These are phyloP conservation scores for Ensete glaucum DNA, from an alignment of 176 grass and related monocot genomes.

Conservation along the genomic window DNA sequence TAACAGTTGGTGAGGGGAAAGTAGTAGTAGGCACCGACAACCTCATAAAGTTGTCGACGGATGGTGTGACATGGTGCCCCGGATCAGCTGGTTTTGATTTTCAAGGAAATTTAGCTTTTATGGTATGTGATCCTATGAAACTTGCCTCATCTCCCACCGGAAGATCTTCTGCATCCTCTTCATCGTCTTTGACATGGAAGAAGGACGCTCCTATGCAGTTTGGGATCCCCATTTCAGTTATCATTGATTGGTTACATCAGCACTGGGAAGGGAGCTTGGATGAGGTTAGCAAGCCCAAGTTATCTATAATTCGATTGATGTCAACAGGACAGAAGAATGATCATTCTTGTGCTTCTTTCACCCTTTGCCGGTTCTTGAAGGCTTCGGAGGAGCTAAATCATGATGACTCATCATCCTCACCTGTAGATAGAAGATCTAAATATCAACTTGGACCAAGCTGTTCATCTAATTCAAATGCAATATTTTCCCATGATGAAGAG, in stretches of 20 bases:
- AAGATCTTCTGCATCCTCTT: conserved; percentile 53
- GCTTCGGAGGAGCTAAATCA: conserved; percentile 40
- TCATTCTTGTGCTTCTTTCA: conserved; percentile 58
- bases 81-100: conserved; percentile 81
- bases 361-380: conserved; percentile 44
- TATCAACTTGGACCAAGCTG: conserved; percentile 44
- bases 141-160: conserved; percentile 65
- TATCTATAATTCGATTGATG: conserved; percentile 50
- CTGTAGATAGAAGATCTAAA: conserved; percentile 33
- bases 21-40: conserved; percentile 75
- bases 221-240: conserved; percentile 64
- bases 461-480: conserved; percentile 38
- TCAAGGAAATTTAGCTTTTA: conserved; percentile 85
- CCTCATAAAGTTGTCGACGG: conserved; percentile 57
- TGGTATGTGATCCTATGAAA: conserved; percentile 95
- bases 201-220: conserved; percentile 69
- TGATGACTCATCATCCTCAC: conserved; percentile 34
- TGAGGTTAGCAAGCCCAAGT: conserved; percentile 71
- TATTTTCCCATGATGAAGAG: conserved; percentile 42
- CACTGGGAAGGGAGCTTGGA: conserved; percentile 85
- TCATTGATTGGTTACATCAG: conserved; percentile 83
- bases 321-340: conserved; percentile 34
- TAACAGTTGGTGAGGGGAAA: conserved; percentile 62
- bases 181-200: conserved; percentile 40
- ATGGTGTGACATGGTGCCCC: conserved; percentile 54